These are phyloP conservation scores for Monilinia fructicola DNA, from an alignment of 2,329 filamentous ascomycete species.

Conservation along the genomic window DNA sequence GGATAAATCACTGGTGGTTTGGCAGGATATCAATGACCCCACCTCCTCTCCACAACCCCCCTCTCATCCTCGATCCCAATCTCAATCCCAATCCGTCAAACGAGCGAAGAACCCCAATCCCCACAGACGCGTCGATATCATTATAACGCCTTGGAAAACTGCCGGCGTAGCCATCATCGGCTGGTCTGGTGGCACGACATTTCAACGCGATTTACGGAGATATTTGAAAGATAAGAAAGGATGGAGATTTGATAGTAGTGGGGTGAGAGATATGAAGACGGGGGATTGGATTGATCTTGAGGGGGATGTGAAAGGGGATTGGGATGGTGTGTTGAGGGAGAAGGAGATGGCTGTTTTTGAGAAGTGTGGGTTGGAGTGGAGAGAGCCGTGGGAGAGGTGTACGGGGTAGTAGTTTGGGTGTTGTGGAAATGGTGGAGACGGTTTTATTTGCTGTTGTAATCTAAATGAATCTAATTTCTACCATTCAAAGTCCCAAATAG, in stretches of 20 bases:
- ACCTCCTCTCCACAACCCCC: constrained; percentile 43
- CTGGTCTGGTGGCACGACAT: constrained; percentile 87
- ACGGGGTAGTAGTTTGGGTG: constrained; percentile 25
- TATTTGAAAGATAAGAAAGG: constrained; percentile 71
- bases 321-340: constrained; percentile 46
- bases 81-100: constrained; percentile 16
- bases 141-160: constrained; percentile 84
- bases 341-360: constrained; percentile 81
- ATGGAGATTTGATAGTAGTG: constrained; percentile 91
- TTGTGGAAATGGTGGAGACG: not conserved
- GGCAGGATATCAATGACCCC: constrained; percentile 64
- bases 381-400: constrained; percentile 63
- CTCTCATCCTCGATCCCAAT: constrained; percentile 31
- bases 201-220: constrained; percentile 78
- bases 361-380: constrained; percentile 70
- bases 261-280: constrained; percentile 76
- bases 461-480: too few relatives aligned
- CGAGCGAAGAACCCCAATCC: constrained; percentile 63
- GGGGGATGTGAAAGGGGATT: constrained; percentile 52
- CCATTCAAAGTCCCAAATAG: not conserved
- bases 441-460: not conserved
- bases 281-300: constrained; percentile 59
- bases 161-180: constrained; percentile 84
- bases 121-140: constrained; percentile 88
- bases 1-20: constrained; percentile 90